These are phyloP conservation scores for Sporothrix humicola DNA, from an alignment of 2,329 filamentous ascomycete genomes.

Conservation along the genomic window DNA sequence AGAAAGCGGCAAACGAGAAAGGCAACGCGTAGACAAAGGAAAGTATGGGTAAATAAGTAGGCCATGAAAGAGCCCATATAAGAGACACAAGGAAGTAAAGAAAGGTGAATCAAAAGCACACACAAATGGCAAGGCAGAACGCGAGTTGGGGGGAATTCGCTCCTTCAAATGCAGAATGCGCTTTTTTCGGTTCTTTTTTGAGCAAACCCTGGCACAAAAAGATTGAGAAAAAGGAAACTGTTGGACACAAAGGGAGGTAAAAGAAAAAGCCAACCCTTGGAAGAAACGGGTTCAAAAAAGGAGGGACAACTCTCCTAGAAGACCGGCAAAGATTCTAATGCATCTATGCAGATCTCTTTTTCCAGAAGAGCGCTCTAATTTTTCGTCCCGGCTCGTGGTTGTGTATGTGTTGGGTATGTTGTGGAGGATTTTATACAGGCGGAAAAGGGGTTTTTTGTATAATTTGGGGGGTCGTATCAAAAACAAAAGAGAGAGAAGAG, in stretches of 20 bases:
- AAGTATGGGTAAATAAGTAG: not conserved
- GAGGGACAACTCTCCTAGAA: not conserved
- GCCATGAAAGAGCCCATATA: not conserved
- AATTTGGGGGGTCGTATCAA: constrained; percentile 13
- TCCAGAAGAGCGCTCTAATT: not conserved
- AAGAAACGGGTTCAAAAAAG: constrained; percentile 37
- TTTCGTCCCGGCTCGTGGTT: constrained; percentile 8
- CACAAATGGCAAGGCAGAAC: constrained; percentile 15
- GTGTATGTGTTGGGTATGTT: not conserved
- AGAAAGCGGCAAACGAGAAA: not conserved
- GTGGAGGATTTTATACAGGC: constrained; percentile 29
- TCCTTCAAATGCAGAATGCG: constrained; percentile 33
- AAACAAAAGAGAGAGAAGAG: constrained; percentile 35
- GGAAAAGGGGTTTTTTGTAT: constrained; percentile 35
- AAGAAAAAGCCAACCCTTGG: constrained; percentile 22
- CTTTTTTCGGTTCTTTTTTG: constrained; percentile 27
- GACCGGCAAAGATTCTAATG: constrained; percentile 11
- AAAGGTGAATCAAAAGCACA: constrained; percentile 2
- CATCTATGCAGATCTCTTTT: constrained; percentile 21
- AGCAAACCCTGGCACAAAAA: constrained; percentile 30
- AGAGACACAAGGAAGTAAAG: not conserved
- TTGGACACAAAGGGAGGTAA: constrained; percentile 20
- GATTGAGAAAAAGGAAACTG: constrained; percentile 27
- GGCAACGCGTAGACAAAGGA: not conserved
- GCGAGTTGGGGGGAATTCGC: constrained; percentile 31